A percentile compares a stretch with the other conserved stretches of the same genome.
Conservation (phyloP, 2,329 filamentous ascomycete species). For the Colletotrichum falcatum region DNA sequence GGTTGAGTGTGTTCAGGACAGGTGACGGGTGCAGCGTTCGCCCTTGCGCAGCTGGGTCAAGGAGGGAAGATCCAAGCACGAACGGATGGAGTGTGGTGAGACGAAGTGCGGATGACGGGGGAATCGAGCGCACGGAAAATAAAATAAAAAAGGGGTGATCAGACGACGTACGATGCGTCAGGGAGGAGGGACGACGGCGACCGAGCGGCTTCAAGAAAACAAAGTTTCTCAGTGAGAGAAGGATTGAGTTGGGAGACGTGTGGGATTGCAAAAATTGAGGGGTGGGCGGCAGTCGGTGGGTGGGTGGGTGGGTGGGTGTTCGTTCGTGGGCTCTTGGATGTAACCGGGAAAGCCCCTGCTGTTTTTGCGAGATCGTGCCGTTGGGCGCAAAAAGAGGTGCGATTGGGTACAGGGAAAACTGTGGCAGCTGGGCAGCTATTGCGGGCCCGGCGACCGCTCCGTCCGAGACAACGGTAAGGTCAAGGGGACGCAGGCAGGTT, state of each 20-base stretch:
- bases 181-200: conserved; percentile 19
- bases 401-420: conserved; percentile 40
- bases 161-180: conserved; percentile 21
- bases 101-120: conserved; percentile 17
- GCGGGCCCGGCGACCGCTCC: conserved; percentile 40
- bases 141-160: conserved; percentile 3
- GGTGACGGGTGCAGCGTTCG: conserved; percentile 30
- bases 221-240: conserved; percentile 12
- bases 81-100: conserved; percentile 21
- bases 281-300: conserved; percentile 40
- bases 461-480: conserved; percentile 18
- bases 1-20: conserved; percentile 6
- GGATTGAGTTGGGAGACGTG: conserved; percentile 30
- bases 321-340: conserved; percentile 37
- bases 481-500: conserved; percentile 23
- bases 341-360: conserved; percentile 40
- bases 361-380: conserved; percentile 40
- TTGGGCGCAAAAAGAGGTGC: conserved; percentile 42
- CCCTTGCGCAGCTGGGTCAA: conserved; percentile 19
- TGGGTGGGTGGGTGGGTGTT: conserved; percentile 40
- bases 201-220: conserved; percentile 10
- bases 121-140: conserved; percentile 8
- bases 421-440: conserved; percentile 43
- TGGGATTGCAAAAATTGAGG: conserved; percentile 39
- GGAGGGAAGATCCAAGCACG: conserved; percentile 18